These are phyloP conservation scores for Cutaneotrichosporon cavernicola DNA, from an alignment of 1,284 basidiomycete genomes.

Conservation along the genomic window DNA sequence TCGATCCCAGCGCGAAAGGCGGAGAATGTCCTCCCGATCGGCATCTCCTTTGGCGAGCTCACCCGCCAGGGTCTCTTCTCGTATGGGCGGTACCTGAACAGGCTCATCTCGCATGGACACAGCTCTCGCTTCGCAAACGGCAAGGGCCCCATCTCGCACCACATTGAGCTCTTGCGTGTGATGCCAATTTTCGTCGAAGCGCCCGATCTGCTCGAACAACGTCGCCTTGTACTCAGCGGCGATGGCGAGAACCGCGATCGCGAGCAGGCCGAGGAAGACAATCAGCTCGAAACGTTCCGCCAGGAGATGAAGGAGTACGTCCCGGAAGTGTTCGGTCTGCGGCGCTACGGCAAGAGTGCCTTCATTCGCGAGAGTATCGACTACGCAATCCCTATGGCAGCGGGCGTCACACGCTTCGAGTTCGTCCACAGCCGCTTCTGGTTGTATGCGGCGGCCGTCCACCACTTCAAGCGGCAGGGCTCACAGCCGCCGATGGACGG, in stretches of 20 bases:
- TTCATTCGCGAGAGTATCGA: constrained; percentile 32
- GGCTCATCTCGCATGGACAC: constrained; percentile 72
- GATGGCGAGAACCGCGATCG: constrained; percentile 34
- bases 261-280: constrained; percentile 39
- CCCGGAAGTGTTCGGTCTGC: constrained; percentile 46
- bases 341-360: constrained; percentile 34
- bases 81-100: constrained; percentile 78
- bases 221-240: constrained; percentile 43
- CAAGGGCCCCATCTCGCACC: constrained; percentile 31
- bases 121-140: constrained; percentile 32
- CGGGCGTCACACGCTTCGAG: constrained; percentile 36
- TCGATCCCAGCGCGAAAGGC: constrained; percentile 63
- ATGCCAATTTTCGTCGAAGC: constrained; percentile 50
- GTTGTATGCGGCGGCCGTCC: constrained; percentile 35
- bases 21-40: constrained; percentile 63
- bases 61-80: constrained; percentile 74
- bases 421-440: constrained; percentile 47
- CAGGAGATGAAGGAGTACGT: constrained; percentile 46
- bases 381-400: constrained; percentile 35
- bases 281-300: constrained; percentile 32
- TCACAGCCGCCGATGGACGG: constrained; percentile 38
- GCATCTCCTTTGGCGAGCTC: constrained; percentile 75
- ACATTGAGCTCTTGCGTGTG: constrained; percentile 40
- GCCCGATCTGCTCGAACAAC: constrained; percentile 44
- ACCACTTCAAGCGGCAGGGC: constrained; percentile 32